Evolutionary conservation across 139 green algal species (phyloP), one percentile per base, ranked within the genome.

Genomic region (Chlamydomonas urium): DNA sequence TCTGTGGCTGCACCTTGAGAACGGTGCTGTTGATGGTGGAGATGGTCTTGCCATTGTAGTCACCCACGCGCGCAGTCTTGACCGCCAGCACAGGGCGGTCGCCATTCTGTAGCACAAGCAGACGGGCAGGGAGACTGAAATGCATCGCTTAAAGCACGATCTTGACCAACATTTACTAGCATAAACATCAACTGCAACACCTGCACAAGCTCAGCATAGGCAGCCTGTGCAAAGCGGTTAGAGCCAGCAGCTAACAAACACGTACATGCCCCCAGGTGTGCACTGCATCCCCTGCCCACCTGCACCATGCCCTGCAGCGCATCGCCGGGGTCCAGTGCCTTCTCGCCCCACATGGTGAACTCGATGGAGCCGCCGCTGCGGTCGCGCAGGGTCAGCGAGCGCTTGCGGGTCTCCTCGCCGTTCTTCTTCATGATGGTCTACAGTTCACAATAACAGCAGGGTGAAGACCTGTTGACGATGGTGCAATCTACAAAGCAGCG

Each of bases 1-100:
- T 47, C 60, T 92, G 80, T 0, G 91, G 91, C 62, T 98, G 83
- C 1, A 98, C 58, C 21, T 82, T 24, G 5, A 98, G 45, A 0
- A 56, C 59, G 36, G 77, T 91, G 33, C 79, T 88, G 53, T 66
- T 76, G 31, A 93, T 45, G 2, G 91, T 93, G 66, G 79, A 86
- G 36, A 99, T 77, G 33, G 78, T 96, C 69, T 90, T 93, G 67
- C 95, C 95, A 67, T 95, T 95, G 85, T 93, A 99, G 66, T 99
- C 94, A 0, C 95, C 95, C 6, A 99, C 83, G 2, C 91, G 78
- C 0, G 78, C 87, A 6, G 53, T 80, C 85, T 67, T 67, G 34
- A 94, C 32, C 0, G 91, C 91, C 31, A 98, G 38, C 5, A 98
- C 75, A 1, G 94, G 94, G 24, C 86, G 81, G 24, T 61, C 48